phyloP scores from a whole-genome alignment of 176 grass and related monocot genomes.

The Paspalum vaginatum region DNA sequence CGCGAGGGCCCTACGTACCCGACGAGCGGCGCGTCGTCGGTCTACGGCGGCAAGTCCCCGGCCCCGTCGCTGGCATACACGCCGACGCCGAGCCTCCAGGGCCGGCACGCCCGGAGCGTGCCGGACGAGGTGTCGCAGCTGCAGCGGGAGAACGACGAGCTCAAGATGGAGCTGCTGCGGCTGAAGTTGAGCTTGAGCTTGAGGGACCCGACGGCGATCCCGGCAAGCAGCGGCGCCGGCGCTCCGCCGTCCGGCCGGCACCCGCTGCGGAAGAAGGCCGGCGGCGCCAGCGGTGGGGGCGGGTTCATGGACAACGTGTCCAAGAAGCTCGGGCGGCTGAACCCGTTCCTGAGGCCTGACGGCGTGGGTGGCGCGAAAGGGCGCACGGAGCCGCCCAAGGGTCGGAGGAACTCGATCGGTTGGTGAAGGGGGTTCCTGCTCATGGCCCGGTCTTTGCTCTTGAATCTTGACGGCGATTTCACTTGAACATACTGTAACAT shows the following conservation, averaged over 20 bases:
- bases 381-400: conserved; percentile 58
- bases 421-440: background rate
- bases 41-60: conserved; percentile 52
- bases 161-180: conserved; percentile 69
- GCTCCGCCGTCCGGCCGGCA: conserved; percentile 40
- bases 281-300: conserved; percentile 4
- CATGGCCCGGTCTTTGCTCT: background rate
- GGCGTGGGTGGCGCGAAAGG: conserved; percentile 38
- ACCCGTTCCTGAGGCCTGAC: conserved; percentile 63
- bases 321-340: conserved; percentile 78
- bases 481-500: background rate
- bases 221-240: conserved; percentile 4
- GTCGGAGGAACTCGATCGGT: conserved; percentile 68
- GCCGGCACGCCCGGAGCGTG: conserved; percentile 30
- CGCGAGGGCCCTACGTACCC: conserved; percentile 35
- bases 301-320: conserved; percentile 74
- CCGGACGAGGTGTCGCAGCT: conserved; percentile 68
- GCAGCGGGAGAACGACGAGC: conserved; percentile 89
- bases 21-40: conserved; percentile 32
- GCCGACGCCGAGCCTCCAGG: conserved; percentile 33
- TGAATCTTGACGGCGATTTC: background rate
- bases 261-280: conserved; percentile 61
- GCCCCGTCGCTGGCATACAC: conserved; percentile 48
- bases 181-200: conserved; percentile 65
- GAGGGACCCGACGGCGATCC: conserved; percentile 7